Evolutionary conservation across 495 filamentous ascomycete species (phyloP), one percentile per base, ranked within the genome.

Genomic region (Cladorrhinum samala): DNA sequence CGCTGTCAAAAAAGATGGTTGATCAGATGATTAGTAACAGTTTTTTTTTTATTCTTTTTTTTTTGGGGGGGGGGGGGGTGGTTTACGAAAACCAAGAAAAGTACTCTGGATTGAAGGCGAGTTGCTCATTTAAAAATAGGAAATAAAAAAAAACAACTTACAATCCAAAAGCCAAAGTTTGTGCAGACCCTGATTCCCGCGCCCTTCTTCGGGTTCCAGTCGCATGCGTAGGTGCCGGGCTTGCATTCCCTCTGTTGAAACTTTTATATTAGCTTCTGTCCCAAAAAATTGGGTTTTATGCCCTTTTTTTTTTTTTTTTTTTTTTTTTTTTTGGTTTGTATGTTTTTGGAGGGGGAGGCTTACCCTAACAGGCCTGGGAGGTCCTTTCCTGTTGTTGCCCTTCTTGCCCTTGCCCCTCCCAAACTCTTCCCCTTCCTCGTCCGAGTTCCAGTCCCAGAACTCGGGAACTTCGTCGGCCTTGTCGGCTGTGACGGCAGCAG

Each of bases 191-290:
- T 39, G 33, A 19, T 14, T 7, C 36, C 13, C 7, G 19, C 8
- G 11, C 36, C 42, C 20, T 45, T 45, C 20, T 23, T 38, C 11
- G 43, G 38, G 53, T 64, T 51, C 55, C 20, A 27, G 39, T 56
- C 49, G 52, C 63, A 65, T 4, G 45, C 38, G 49, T 65, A 67
- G 27, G 56, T 63, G 23, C 44, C 57, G 18, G 64, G 59, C 43
- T 49, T 65, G 59, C 64, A 65, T n/a, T 44, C 21, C n/a, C 27
- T 33, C 6, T 33, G 27, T 33, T 33, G 5, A 6, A 5, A 33
- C 27, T 33, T 11, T n/a, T n/a, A n/a, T 33, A 11, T 33, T 11
- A 33, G 11, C 11, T 33, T 33, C 27, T 33, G 6, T 33, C 27
- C 11, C 27, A 5, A 6, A 5, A 33, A 33, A 33, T 5, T 33